phyloP scores from a whole-genome alignment of 768 basidiomycete genomes.

The Naganishia friedmannii region DNA sequence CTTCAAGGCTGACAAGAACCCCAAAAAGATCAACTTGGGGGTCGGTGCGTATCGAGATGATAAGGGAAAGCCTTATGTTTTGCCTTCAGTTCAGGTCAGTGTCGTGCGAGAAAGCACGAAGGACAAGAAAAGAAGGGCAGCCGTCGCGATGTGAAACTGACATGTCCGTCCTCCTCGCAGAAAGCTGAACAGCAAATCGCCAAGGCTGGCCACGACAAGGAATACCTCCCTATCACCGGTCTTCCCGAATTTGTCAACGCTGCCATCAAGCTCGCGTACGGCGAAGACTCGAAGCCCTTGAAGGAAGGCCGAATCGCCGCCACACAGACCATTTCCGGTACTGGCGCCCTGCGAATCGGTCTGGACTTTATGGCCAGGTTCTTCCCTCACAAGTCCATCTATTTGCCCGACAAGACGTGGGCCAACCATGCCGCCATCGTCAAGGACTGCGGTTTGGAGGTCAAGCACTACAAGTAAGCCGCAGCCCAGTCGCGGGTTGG shows the following conservation, averaged over 20 bases:
- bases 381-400: constrained; percentile 64
- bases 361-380: constrained; percentile 68
- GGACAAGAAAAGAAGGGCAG: neutral
- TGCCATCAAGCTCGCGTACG: constrained; percentile 83
- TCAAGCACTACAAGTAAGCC: constrained; percentile 65
- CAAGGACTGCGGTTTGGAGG: constrained; percentile 81
- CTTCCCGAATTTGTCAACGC: constrained; percentile 77
- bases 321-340: constrained; percentile 94
- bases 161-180: neutral
- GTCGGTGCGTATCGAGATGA: constrained; percentile 84
- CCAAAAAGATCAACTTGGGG: constrained; percentile 94
- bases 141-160: neutral
- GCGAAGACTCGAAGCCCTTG: constrained; percentile 70
- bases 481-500: neutral
- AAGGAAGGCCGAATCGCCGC: constrained; percentile 66
- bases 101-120: neutral
- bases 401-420: constrained; percentile 93
- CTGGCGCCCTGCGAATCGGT: constrained; percentile 93
- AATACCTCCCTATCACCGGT: constrained; percentile 94
- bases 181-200: constrained; percentile 59
- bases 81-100: constrained; percentile 81
- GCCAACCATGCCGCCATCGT: constrained; percentile 88
- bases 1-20: constrained; percentile 90
- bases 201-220: constrained; percentile 77
- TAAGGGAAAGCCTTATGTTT: constrained; percentile 89